phyloP scores from a whole-genome alignment of 1,284 basidiomycete species.

The Malassezia furfur region DNA sequence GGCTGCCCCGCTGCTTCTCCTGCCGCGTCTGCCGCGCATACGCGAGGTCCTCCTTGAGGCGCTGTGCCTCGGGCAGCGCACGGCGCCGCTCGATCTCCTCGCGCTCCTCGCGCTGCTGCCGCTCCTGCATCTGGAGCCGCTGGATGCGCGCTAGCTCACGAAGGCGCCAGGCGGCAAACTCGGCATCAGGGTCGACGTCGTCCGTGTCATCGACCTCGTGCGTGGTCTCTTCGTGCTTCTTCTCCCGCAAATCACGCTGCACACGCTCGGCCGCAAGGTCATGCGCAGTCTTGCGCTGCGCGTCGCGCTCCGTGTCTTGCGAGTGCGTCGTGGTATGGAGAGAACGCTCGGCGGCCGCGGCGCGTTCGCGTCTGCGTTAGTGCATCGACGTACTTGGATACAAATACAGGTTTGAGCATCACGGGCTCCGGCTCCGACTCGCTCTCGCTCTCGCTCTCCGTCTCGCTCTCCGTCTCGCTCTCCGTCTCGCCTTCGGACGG shows the following conservation, averaged over 20 bases:
- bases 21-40: constrained; percentile 67
- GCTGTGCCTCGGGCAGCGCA: constrained; percentile 80
- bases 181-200: constrained; percentile 73
- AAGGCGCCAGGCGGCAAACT: constrained; percentile 92
- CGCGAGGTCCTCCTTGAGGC: constrained; percentile 80
- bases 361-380: constrained; percentile 60
- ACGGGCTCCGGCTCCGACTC: constrained; percentile 53
- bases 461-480: constrained; percentile 48
- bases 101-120: constrained; percentile 66
- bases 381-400: constrained; percentile 63
- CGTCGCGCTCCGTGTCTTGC: constrained; percentile 25
- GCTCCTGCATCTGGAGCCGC: constrained; percentile 74
- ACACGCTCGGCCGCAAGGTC: constrained; percentile 80
- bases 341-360: constrained; percentile 3
- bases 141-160: constrained; percentile 84
- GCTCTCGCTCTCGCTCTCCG: constrained; percentile 23
- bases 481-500: constrained; percentile 55
- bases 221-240: constrained; percentile 69
- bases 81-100: constrained; percentile 82
- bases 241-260: constrained; percentile 71
- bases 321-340: constrained; percentile 11
- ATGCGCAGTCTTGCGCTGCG: constrained; percentile 68
- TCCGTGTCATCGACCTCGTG: constrained; percentile 86
- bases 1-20: constrained; percentile 71
- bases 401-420: constrained; percentile 74